Evolutionary conservation across 2,329 filamentous ascomycete species (phyloP).

Genomic region (Colletotrichum orchidophilum): DNA sequence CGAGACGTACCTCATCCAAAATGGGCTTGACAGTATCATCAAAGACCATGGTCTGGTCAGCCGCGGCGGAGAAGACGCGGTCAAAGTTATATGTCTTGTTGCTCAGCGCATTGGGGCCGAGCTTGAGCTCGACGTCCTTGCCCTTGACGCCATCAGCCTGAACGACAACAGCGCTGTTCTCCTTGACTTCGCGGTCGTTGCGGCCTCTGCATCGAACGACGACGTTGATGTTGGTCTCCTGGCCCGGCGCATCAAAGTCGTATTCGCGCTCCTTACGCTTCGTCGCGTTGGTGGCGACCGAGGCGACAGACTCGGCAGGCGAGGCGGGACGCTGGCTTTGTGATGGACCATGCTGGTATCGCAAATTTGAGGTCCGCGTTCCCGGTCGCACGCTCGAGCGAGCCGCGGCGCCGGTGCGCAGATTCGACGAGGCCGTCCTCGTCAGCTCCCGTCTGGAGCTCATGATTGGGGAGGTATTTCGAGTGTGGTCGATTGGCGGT

Average conservation of each 20-base stretch:
- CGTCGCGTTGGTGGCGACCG: conserved; percentile 65
- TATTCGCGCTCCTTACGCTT: conserved; percentile 92
- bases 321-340: conserved; percentile 63
- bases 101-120: conserved; percentile 91
- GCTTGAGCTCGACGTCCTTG: conserved; percentile 83
- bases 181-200: conserved; percentile 89
- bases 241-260: conserved; percentile 70
- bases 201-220: conserved; percentile 94
- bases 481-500: neutral
- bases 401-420: conserved; percentile 26
- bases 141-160: conserved; percentile 89
- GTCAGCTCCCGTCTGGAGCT: conserved; percentile 35
- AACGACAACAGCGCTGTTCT: conserved; percentile 95
- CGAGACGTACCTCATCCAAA: conserved; percentile 78
- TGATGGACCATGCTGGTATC: conserved; percentile 29
- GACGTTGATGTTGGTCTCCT: conserved; percentile 97
- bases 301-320: conserved; percentile 75
- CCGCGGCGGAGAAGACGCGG: conserved; percentile 94
- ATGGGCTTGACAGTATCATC: conserved; percentile 96
- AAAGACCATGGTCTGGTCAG: conserved; percentile 92
- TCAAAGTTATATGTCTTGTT: conserved; percentile 98
- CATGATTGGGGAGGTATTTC: conserved; percentile 9
- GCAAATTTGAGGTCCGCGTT: conserved; percentile 32
- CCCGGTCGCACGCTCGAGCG: conserved; percentile 27
- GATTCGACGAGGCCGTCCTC: conserved; percentile 29